A percentile compares a stretch with the other conserved stretches of the same genome.
phyloP scores from a whole-genome alignment of 2,329 filamentous ascomycete species.

The Juglanconis juglandina region DNA sequence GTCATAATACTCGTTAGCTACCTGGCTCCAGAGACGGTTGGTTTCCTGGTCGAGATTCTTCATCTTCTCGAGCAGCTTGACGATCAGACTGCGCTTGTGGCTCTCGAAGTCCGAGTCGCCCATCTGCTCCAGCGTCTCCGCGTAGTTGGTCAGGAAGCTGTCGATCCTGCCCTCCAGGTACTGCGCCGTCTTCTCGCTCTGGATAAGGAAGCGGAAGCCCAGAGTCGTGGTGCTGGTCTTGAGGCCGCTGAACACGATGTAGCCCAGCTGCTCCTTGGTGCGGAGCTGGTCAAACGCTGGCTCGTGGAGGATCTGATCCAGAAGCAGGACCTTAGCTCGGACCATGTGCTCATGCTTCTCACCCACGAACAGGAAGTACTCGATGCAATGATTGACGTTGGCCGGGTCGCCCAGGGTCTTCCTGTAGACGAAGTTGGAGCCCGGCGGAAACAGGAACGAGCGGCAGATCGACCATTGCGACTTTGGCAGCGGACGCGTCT shows the following conservation, averaged over 20 bases:
- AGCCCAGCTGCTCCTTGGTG: slow-evolving; percentile 96
- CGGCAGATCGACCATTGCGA: slow-evolving; percentile 78
- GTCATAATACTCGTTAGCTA: slow-evolving; percentile 82
- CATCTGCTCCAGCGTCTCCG: slow-evolving; percentile 69
- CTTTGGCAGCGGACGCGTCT: slow-evolving; percentile 68
- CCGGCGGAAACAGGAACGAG: slow-evolving; percentile 72
- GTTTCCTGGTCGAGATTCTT: slow-evolving; percentile 90
- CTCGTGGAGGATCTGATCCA: slow-evolving; percentile 89
- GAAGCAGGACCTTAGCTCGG: slow-evolving; percentile 73
- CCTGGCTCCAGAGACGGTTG: slow-evolving; percentile 77
- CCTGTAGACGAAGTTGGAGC: slow-evolving; percentile 80
- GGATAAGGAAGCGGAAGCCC: slow-evolving; percentile 85
- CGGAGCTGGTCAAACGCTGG: slow-evolving; percentile 91
- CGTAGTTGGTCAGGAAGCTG: slow-evolving; percentile 70
- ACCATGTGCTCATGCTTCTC: slow-evolving; percentile 64
- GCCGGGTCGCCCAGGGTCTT: slow-evolving; percentile 78
- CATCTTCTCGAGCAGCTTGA: slow-evolving; percentile 81
- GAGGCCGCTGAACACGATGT: slow-evolving; percentile 85
- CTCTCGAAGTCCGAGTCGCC: slow-evolving; percentile 79
- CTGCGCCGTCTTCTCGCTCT: slow-evolving; percentile 80
- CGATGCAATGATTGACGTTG: slow-evolving; percentile 85
- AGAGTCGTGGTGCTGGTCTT: slow-evolving; percentile 71
- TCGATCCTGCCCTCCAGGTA: slow-evolving; percentile 89
- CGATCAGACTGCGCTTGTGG: slow-evolving; percentile 85
- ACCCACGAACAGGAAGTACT: slow-evolving; percentile 72